Evolutionary conservation across 441 rosid species (phyloP), one percentile per base, ranked within the genome.

Genomic region (Mallotus repandus): DNA sequence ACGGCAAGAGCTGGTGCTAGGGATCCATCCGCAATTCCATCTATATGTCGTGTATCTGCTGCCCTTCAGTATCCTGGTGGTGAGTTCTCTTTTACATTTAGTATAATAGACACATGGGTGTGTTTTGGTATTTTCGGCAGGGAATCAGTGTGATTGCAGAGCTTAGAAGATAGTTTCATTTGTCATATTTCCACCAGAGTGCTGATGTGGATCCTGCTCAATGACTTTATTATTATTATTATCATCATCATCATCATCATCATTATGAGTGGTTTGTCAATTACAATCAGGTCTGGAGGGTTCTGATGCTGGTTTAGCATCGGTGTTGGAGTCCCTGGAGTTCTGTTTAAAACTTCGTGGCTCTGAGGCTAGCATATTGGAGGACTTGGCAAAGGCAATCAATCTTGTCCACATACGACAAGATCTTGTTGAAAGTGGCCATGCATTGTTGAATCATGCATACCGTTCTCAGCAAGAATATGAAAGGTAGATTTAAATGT

Each of bases 1-100:
- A 96, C 98, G 45, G 97, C 98, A 75, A 91, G 98, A 87, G 99
- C 98, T 78, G 99, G 99, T 79, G 90, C 98, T 67, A 86, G 97
- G 81, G 99, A 94, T 88, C 98, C 99, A 74, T 96, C 99, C 29
- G 99, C 98, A 63, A 86, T 96, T 80, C 98, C 98, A 68, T 96
- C 99, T 73, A 88, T 96, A 80, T 96, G 98, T 54, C 98, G 98
- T 72, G 79, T 96, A 76, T 89, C 99, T 71, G 98, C 98, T 63
- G 96, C 98, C 68, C 95, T 96, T 79, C 99, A 92, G 57, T 96
- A 92, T 79, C 98, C 98, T 77, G 85, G 96, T 71, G 98, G 99
- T 94, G 72, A 82, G 89, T 81, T 85, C 68, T 68, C 56, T 41
- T 64, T 58, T 29, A 64, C 79, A 53, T 38, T 1, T 52, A 25